These are phyloP conservation scores for Rhodotorula diobovata DNA, from an alignment of 768 basidiomycete species.

Conservation along the genomic window DNA sequence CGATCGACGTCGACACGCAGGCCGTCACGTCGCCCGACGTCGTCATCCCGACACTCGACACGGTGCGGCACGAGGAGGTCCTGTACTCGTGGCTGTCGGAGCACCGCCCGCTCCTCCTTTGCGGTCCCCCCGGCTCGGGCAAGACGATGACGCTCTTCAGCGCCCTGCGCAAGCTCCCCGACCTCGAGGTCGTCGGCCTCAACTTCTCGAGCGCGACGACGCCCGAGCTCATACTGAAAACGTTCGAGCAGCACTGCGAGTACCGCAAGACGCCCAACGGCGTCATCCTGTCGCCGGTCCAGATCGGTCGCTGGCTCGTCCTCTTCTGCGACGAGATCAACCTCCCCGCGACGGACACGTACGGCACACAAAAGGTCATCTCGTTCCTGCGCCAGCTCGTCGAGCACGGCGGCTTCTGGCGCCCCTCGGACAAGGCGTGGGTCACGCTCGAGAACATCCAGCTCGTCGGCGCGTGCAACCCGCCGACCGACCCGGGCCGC, in stretches of 20 bases:
- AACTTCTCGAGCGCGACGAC: slow-evolving; percentile 99
- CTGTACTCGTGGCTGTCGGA: slow-evolving; percentile 98
- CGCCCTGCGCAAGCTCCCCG: slow-evolving; percentile 90
- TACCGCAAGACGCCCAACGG: slow-evolving; percentile 98
- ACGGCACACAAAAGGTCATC: slow-evolving; percentile 96
- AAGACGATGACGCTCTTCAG: slow-evolving; percentile 99
- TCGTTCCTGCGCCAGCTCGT: slow-evolving; percentile 97
- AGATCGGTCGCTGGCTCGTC: slow-evolving; percentile 96
- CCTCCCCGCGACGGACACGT: slow-evolving; percentile 90
- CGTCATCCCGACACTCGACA: slow-evolving; percentile 97
- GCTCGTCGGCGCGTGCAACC: slow-evolving; percentile 98
- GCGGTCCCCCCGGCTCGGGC: slow-evolving; percentile 98
- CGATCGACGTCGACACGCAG: slow-evolving; percentile 94
- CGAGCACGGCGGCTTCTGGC: slow-evolving; percentile 90
- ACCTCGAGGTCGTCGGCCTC: slow-evolving; percentile 97
- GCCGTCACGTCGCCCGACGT: slow-evolving; percentile 92
- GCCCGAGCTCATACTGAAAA: slow-evolving; percentile 95
- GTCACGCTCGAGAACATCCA: slow-evolving; percentile 97
- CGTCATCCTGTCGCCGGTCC: slow-evolving; percentile 85
- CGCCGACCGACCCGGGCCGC: slow-evolving; percentile 96
- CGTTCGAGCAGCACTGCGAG: slow-evolving; percentile 99
- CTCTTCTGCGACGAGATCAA: slow-evolving; percentile 99
- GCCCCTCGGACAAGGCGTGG: slow-evolving; percentile 91
- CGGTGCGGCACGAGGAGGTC: slow-evolving; percentile 96
- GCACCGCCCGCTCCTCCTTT: slow-evolving; percentile 96